Base-by-base conservation (phyloP, 768 basidiomycete species). In the Mycena crocata region DNA sequence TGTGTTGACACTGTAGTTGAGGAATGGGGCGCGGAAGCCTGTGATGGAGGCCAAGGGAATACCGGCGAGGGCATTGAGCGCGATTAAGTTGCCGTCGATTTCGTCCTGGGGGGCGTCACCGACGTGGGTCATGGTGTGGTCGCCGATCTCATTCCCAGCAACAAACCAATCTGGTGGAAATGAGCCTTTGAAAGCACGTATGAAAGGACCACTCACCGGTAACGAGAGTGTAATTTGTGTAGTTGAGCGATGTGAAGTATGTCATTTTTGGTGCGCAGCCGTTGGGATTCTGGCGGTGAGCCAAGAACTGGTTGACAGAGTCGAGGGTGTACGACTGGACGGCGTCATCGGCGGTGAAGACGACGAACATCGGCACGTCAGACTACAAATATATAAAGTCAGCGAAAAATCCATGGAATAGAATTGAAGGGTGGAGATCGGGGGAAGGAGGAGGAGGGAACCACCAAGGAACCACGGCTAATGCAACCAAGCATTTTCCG, bases 111-210 rank as follows among this genome's bases (percentile, higher is more conserved):
- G 81, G 7, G 90, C 90, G 30, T 80, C 73, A 31, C 89, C 90
- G 57, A 91, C 87, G 77, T 94, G 93, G 14, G 91, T 93, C 90
- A 94, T 93, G 30, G 89, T 93, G 70, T 91, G 89, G 78, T 92
- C 91, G 32, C 90, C 91, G 69, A 94, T 93, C 75, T 94, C 93
- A 75, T 93, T 93, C 24, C 93, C 93, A 6, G 88, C 90, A 32
- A 93, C 91, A 76, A 81, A 93, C 90, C 90, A 93, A 75, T 92
- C 90, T 80, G 81, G 12, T 63, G 39, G 54, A 37, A 14, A 56
- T 61, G 44, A 52, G 63, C 42, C 48, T 57, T 52, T 46, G 44
- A 35, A 26, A 30, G 23, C 9, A 50, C 26, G 42, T 14, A 32
- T 48, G 31, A 13, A 24, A 44, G 34, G 26, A 24, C 6, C 24